Percentiles rank a stretch among this genome's conserved stretches.
Conservation (phyloP, 2,329 filamentous ascomycete genomes). For the Corniculantispora saksenae region DNA sequence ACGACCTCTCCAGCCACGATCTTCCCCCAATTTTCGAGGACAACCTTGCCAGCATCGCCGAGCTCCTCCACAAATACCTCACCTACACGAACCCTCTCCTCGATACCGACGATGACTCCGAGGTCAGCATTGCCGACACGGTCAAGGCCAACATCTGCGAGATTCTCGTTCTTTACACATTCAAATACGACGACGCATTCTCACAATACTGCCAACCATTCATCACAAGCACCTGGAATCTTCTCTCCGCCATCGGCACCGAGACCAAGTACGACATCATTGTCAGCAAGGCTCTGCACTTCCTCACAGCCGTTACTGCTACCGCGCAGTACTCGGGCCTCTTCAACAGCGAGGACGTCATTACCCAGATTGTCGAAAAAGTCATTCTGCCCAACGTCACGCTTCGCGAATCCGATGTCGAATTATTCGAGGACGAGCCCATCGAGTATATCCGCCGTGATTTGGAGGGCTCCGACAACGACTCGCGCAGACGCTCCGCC, state of each 20-base stretch:
- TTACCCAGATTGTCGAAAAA: conserved; percentile 90
- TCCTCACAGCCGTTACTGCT: conserved; percentile 84
- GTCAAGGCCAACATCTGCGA: conserved; percentile 95
- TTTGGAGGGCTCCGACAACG: conserved; percentile 92
- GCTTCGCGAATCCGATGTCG: conserved; percentile 87
- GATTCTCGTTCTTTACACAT: conserved; percentile 81
- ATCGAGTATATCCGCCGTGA: conserved; percentile 97
- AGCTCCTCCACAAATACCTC: conserved; percentile 88
- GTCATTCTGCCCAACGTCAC: conserved; percentile 93
- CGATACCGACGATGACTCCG: conserved; percentile 83
- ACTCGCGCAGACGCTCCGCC: conserved; percentile 86
- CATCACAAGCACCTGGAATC: conserved; percentile 85
- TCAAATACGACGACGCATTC: conserved; percentile 96
- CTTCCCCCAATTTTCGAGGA: conserved; percentile 93
- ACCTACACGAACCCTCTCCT: conserved; percentile 83
- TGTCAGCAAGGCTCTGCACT: conserved; percentile 92
- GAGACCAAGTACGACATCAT: conserved; percentile 93
- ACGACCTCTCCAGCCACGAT: conserved; percentile 97
- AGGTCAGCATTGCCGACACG: conserved; percentile 80
- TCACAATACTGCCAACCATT: conserved; percentile 78
- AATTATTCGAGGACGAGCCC: conserved; percentile 96
- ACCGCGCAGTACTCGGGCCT: conserved; percentile 75
- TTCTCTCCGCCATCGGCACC: conserved; percentile 81
- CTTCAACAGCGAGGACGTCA: conserved; percentile 79
- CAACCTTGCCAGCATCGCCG: conserved; percentile 74